These are phyloP conservation scores for Septoria linicola DNA, from an alignment of 2,329 filamentous ascomycete genomes.

Conservation along the genomic window DNA sequence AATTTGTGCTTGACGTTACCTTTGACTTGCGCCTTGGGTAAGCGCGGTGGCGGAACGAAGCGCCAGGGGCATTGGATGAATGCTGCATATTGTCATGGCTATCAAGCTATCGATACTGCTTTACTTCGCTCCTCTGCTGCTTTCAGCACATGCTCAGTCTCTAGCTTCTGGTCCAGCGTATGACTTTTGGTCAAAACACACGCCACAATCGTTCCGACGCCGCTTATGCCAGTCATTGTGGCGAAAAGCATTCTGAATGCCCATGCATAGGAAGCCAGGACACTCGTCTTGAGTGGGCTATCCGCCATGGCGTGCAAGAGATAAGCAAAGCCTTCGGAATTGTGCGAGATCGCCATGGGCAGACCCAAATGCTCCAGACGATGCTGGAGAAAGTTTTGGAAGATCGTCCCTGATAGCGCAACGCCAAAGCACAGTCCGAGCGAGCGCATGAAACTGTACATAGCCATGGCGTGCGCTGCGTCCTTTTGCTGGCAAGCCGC, in stretches of 20 bases:
- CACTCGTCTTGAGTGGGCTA: constrained; percentile 11
- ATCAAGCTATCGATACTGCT: no score
- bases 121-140: no score
- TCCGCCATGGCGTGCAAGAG: constrained; percentile 23
- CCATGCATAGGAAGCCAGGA: constrained; percentile 24
- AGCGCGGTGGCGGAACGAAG: no score
- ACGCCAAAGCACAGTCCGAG: constrained; percentile 52
- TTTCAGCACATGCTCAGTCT: constrained; percentile 16
- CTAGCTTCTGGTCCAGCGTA: constrained; percentile 22
- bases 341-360: constrained; percentile 20
- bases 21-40: no score
- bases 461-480: constrained; percentile 41
- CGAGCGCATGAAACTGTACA: constrained; percentile 49
- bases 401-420: constrained; percentile 46
- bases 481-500: constrained; percentile 38
- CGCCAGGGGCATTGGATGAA: no score
- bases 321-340: constrained; percentile 28
- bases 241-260: constrained; percentile 30
- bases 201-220: constrained; percentile 24
- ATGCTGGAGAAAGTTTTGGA: constrained; percentile 37
- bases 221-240: constrained; percentile 28
- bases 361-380: constrained; percentile 17
- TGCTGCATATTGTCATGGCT: no score
- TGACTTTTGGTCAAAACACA: constrained; percentile 17
- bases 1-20: no score